Evolutionary conservation across 2,329 filamentous ascomycete genomes (phyloP), one percentile per base, ranked within the genome.

Genomic region (Neonectria coccinea): DNA sequence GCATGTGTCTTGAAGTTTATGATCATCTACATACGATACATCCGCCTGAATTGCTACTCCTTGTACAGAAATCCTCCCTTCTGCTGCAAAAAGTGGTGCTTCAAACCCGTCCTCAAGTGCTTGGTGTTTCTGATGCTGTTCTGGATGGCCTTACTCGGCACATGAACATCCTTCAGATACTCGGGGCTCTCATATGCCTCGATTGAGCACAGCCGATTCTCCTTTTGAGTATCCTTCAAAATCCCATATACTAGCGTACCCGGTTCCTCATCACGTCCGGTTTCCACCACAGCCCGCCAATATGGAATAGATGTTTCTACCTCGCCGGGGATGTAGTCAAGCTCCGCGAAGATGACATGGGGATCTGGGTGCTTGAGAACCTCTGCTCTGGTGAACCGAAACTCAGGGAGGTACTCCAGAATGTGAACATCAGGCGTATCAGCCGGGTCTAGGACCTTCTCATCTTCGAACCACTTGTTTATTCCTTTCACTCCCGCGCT

Each of bases 101-200:
- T 70, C 53, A 74, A 29, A 12, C 72, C 68, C 1, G 70, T 68
- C 41, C 74, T 66, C 62, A 74, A 27, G 45, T 67, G 58, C 41
- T 62, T 62, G 10, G 65, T 67, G 16, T 59, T 65, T 1, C 14
- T 59, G 27, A 65, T 67, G 33, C 62, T 75, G n/a, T 62, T 65
- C 59, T 70, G 69, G 12, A 76, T 69, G 1, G 73, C 74, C 18
- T 69, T 62, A 55, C 73, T 76, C 50, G 71, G 70, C 42, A 72
- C 70, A 57, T 77, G 75, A 2, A 74, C 71, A 27, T 73, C 67
- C 47, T 64, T 68, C 59, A 76, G 55, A 42, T 75, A 75, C 29
- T 70, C 71, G 5, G 68, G 54, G 56, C 63, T 72, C 52, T 73
- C 69, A 52, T 76, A 77, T 3, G 66, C 69, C 72, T 75, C 75